Evolutionary conservation across 331 rosid genomes (phyloP).

Genomic region (Rosa hybrid): DNA sequence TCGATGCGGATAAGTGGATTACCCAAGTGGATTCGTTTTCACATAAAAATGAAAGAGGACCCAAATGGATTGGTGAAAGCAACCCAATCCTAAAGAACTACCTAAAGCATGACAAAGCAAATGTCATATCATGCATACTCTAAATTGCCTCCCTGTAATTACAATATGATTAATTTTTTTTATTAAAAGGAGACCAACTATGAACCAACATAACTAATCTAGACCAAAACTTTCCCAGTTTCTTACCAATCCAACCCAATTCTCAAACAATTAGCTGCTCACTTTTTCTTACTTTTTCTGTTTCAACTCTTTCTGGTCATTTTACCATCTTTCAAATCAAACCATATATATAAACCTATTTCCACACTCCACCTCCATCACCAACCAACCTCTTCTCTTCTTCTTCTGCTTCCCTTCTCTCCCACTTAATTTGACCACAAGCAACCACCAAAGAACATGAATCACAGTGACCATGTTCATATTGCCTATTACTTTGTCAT

Average conservation of each 20-base stretch:
- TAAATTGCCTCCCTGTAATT: too few species aligned
- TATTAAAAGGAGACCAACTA: constrained; percentile 43
- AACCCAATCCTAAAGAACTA: background rate
- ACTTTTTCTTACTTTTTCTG: constrained; percentile 14
- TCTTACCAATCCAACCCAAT: constrained; percentile 48
- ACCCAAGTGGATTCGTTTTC: too few species aligned
- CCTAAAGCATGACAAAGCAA: constrained; percentile 17
- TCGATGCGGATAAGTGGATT: too few species aligned
- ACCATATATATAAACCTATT: constrained; percentile 11
- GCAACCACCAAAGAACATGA: constrained; percentile 40
- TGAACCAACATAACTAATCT: constrained; percentile 44
- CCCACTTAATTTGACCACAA: constrained; percentile 9
- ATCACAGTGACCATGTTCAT: constrained; percentile 31
- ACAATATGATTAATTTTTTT: background rate
- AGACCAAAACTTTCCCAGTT: constrained; percentile 32
- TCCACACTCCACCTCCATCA: constrained; percentile 23
- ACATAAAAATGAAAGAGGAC: too few species aligned
- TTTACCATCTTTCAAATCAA: background rate
- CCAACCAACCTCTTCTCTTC: constrained; percentile 22
- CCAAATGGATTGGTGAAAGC: too few species aligned
- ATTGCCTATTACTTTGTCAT: constrained; percentile 52
- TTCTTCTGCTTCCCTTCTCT: constrained; percentile 27
- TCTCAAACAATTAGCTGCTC: constrained; percentile 22
- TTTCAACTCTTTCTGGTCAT: background rate
- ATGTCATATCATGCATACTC: constrained; percentile 8